These are phyloP conservation scores for Coemansia sp. DNA, from an alignment of 192 early-diverging fungal species.

Conservation along the genomic window DNA sequence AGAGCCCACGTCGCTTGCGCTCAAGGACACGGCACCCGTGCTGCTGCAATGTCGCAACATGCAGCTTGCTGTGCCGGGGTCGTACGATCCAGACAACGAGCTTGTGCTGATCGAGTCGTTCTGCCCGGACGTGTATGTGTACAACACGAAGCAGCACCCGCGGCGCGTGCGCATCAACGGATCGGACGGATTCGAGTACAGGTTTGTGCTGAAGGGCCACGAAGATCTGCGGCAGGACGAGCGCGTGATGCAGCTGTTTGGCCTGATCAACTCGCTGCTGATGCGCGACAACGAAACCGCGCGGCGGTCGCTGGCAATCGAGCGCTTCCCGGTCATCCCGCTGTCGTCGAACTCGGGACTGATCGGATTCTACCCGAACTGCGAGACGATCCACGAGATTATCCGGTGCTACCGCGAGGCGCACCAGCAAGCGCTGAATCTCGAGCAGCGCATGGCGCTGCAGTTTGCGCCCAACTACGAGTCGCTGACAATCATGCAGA, in stretches of 20 bases:
- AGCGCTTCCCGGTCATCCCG: conserved; percentile 92
- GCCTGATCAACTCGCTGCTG: conserved; percentile 91
- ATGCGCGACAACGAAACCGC: conserved; percentile 85
- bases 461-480: conserved; percentile 93
- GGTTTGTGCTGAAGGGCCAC: conserved; percentile 92
- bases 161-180: conserved; percentile 81
- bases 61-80: conserved; percentile 86
- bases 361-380: conserved; percentile 93
- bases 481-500: conserved; percentile 87
- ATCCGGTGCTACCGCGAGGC: conserved; percentile 87
- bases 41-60: conserved; percentile 82
- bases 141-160: conserved; percentile 91
- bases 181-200: conserved; percentile 86
- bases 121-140: conserved; percentile 74
- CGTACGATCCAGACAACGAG: conserved; percentile 80
- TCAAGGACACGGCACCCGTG: conserved; percentile 89
- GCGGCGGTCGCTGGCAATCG: conserved; percentile 87
- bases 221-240: conserved; percentile 99
- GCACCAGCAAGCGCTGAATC: conserved; percentile 79
- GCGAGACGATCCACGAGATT: conserved; percentile 88
- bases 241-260: conserved; percentile 99
- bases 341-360: conserved; percentile 95
- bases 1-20: conserved; percentile 71
- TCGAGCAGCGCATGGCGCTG: conserved; percentile 88
- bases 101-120: conserved; percentile 90